Base-by-base conservation (phyloP, 1,284 basidiomycete species). In the Blastosporella zonata region DNA sequence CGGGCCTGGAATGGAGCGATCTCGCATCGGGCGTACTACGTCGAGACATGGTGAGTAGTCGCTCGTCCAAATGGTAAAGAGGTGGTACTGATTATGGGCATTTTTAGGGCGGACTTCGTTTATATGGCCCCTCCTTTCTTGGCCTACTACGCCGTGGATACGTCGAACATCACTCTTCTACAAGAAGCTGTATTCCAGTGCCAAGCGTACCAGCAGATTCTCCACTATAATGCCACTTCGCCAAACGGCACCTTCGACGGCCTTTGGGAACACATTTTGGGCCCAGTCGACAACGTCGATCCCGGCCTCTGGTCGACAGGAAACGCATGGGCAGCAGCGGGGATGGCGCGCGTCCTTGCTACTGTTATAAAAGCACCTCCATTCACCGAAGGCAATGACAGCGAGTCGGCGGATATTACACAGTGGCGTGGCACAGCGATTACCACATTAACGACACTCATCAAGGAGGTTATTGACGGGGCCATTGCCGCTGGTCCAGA, bases 121-220 rank as follows among this genome's bases (percentile, higher is more conserved):
- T 82, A 76, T 60, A 84, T 84, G 81, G 79, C 75, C 3, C 78
- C 79, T 4, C 81, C 82, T 0, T 82, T 81, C 62, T 62, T 82
- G 2, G 80, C 80, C 0, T 80, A 77, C 54, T 72, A 78, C 48
- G 81, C 75, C 9, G 72, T 71, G 0, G 69, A 73, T 36, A 70
- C 68, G 1, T 47, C 61, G 15, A 71, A 79, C 56, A 51, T 61
- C 25, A 65, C 64, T 0, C 63, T 82, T 2, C 61, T 84, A 4
- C 62, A 63, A 22, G 63, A 71, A 23, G 68, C 71, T 0, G 72
- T 78, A 27, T 61, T 69, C 22, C 79, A 85, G 57, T 77, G 74
- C 56, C 53, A 63, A 1, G 59, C 72, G 0, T 75, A 75, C 47
- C 70, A 74, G 9, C 63, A 77, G 18, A 62, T 70, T 2, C 68